Conservation (phyloP, 192 early-diverging fungal species). For the Phycomyces nitens region DNA sequence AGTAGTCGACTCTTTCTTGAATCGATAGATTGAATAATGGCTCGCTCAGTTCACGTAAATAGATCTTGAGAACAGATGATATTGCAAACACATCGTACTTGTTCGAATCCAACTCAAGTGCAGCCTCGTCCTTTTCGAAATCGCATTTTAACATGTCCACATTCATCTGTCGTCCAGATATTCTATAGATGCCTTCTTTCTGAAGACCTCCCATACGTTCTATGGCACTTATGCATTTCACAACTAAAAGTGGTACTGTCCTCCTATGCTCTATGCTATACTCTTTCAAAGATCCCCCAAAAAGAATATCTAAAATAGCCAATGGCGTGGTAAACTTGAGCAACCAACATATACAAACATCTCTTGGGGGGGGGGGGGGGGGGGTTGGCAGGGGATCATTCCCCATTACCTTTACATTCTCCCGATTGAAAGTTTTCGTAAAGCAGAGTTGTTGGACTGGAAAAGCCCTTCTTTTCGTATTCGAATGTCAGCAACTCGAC, state of each 20-base stretch:
- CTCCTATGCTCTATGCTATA: conserved; percentile 21
- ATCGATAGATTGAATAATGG: conserved; percentile 57
- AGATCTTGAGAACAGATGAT: conserved; percentile 59
- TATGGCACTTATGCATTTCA: conserved; percentile 25
- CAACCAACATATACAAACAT: background rate
- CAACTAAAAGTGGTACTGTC: conserved; percentile 29
- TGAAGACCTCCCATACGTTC: conserved; percentile 29
- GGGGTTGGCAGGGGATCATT: too few species aligned
- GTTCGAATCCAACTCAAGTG: conserved; percentile 15
- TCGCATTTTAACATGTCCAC: conserved; percentile 26
- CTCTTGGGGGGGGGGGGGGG: too few species aligned
- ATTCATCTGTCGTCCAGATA: conserved; percentile 33
- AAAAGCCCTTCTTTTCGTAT: conserved; percentile 18
- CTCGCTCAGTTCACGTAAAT: conserved; percentile 58
- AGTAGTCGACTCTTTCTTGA: conserved; percentile 51
- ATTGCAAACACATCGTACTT: conserved; percentile 54
- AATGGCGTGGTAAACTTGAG: background rate
- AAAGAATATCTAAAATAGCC: conserved; percentile 25
- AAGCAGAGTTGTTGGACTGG: conserved; percentile 8
- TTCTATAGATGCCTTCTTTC: conserved; percentile 37
- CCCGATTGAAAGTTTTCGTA: conserved; percentile 13
- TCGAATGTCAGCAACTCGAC: conserved; percentile 13
- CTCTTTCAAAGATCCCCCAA: conserved; percentile 31
- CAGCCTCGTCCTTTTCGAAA: conserved; percentile 37
- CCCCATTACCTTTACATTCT: background rate